A percentile compares a stretch with the other conserved stretches of the same genome.
Evolutionary conservation across 2,329 filamentous ascomycete species (phyloP).

Genomic region (Botrytis tulipae): DNA sequence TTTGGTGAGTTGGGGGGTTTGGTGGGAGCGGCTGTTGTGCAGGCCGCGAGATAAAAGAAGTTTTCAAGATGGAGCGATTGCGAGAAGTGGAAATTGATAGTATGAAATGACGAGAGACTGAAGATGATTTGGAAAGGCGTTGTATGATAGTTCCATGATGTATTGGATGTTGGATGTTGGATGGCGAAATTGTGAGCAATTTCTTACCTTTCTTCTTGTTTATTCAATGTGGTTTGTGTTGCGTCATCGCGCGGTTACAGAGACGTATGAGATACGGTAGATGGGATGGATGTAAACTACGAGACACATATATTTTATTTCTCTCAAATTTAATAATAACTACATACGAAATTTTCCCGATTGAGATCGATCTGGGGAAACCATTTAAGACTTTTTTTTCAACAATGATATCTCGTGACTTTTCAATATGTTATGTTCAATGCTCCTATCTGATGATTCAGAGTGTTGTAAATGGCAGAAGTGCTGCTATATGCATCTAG

Average conservation of each 20-base stretch:
- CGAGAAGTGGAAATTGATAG: background rate
- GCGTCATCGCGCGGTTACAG: background rate
- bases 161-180: background rate
- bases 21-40: conserved; percentile 33
- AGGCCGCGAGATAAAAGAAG: background rate
- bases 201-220: background rate
- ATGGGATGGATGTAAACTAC: background rate
- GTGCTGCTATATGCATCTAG: background rate
- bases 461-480: background rate
- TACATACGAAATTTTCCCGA: background rate
- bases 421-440: background rate
- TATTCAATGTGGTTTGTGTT: background rate
- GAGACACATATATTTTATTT: background rate
- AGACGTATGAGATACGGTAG: background rate
- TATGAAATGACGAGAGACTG: background rate
- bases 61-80: background rate
- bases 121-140: background rate
- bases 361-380: background rate
- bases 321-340: background rate
- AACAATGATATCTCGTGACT: background rate
- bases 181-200: background rate
- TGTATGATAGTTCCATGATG: background rate
- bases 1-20: conserved; percentile 38
- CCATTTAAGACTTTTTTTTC: background rate
- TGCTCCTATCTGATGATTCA: background rate